phyloP scores from a whole-genome alignment of 2,329 filamentous ascomycete genomes.

The Trichoderma cornu-damae region DNA sequence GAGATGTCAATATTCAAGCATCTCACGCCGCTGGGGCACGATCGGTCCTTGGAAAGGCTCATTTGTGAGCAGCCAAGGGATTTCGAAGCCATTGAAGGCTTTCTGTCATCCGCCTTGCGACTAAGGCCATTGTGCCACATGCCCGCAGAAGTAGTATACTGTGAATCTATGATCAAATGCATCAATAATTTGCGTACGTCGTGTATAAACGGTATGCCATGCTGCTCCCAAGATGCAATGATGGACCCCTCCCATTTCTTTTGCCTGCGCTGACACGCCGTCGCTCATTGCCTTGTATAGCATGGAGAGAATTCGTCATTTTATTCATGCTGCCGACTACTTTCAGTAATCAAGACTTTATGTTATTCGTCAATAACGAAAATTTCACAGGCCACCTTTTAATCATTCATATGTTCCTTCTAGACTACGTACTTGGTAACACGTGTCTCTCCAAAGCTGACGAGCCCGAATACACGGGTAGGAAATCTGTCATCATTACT shows the following conservation, averaged over 20 bases:
- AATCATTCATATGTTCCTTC: constrained; percentile 35
- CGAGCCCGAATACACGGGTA: constrained; percentile 23
- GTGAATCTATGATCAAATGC: constrained; percentile 19
- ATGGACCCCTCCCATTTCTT: neutral
- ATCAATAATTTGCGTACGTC: constrained; percentile 20
- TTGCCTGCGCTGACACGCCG: neutral
- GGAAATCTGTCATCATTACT: constrained; percentile 26
- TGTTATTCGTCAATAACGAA: constrained; percentile 28
- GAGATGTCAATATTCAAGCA: constrained; percentile 23
- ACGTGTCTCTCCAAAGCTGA: constrained; percentile 22
- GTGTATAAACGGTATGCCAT: constrained; percentile 22
- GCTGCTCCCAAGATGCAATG: neutral
- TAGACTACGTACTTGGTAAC: constrained; percentile 27
- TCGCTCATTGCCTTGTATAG: constrained; percentile 16
- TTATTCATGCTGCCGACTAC: constrained; percentile 24
- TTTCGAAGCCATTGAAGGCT: constrained; percentile 21
- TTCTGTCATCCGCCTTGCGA: constrained; percentile 20
- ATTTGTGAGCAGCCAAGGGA: constrained; percentile 25
- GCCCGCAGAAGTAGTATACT: constrained; percentile 22
- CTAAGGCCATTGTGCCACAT: constrained; percentile 22
- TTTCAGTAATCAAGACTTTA: constrained; percentile 30
- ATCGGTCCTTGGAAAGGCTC: constrained; percentile 22
- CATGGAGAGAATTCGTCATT: constrained; percentile 23
- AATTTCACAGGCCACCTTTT: constrained; percentile 33
- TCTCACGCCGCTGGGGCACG: constrained; percentile 27